Evolutionary conservation across 345 rosid species (phyloP), one percentile per base, ranked within the genome.

Genomic region (Camelina neglecta): DNA sequence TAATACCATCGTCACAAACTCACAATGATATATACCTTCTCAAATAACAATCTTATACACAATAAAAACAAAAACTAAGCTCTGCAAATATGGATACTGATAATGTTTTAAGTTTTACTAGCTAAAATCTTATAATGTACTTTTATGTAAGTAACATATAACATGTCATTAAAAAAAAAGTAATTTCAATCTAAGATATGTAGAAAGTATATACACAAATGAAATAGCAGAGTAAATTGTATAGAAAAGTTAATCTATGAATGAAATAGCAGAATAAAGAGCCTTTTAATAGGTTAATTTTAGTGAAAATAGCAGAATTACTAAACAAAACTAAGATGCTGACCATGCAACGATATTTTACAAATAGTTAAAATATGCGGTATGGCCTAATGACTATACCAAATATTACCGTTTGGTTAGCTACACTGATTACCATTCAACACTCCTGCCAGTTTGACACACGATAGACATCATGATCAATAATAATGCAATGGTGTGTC

Each of bases 401-500:
- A 24, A 11, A 3, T 26, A 26, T 24, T 23, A 54, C 33, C 7
- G 8, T 12, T 24, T 55, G 36, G 36, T 11, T 41, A 9, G 9
- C 42, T 39, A 11, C 36, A 42, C 20, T 62, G 51, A 63, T n/a
- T 2, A 47, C 56, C 69, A 10, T 31, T 24, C 44, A 16, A 48
- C 57, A 48, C 44, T 8, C 18, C 18, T 18, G 18, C 18, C 18
- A 18, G 18, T 18, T 29, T 29, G 31, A 29, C 5, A 29, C 31
- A 4, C 12, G 15, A 66, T 12, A 35, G 7, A 18, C 36, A 38
- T 9, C 47, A 12, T 20, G 2, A 69, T 35, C 60, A 66, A 66
- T 70, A 24, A 63, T 15, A 4, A 49, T 18, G 71, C 21, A 36
- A 36, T 36, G 58, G 38, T 48, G 16, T 48, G 60, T 75, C 45